Evolutionary conservation across 1,139 yeast genomes (phyloP), one percentile per base, ranked within the genome.

Genomic region (Candida mesenterica): DNA sequence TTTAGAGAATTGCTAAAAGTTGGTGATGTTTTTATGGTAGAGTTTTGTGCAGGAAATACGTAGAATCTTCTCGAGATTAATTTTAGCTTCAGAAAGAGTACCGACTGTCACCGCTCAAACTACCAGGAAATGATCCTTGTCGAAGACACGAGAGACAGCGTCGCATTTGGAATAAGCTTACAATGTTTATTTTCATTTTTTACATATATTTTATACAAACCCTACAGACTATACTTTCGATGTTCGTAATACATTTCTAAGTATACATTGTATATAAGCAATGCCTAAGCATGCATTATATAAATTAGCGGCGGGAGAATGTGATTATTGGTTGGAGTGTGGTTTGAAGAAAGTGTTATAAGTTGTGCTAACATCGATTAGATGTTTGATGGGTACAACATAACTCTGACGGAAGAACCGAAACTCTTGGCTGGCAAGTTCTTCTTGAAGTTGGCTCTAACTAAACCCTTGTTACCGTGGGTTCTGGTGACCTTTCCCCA

Each of bases 301-400:
- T 22, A 36, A 14, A 31, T 37, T 37, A 39, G 37, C 34, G 30
- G 23, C 27, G 20, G 17, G 33, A 23, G 27, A 23, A 13, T 20
- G 30, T 32, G 32, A 32, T 36, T 24, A 19, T 24, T 5, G n/a
- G 15, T 28, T 20, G 18, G 28, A 25, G 36, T 26, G 36, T 35
- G 31, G 14, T 32, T 35, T 31, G 24, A n/a, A n/a, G n/a, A n/a
- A n/a, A n/a, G n/a, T n/a, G n/a, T n/a, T n/a, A n/a, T n/a, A n/a
- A 35, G 29, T 34, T 36, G 34, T 31, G 35, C 38, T 43, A 53
- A 55, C n/a, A n/a, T n/a, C n/a, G n/a, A n/a, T 87, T 90, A 92
- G 84, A 92, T 92, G 95, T 85, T 90, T 61, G 97, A 92, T 77
- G 98, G 98, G 88, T 92, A 92, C 77, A 92, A 90, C 95, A 92